A percentile compares a stretch with the other conserved stretches of the same genome.
These are phyloP conservation scores for Eucalyptus marginata DNA, from an alignment of 345 rosid genomes.

Conservation along the genomic window DNA sequence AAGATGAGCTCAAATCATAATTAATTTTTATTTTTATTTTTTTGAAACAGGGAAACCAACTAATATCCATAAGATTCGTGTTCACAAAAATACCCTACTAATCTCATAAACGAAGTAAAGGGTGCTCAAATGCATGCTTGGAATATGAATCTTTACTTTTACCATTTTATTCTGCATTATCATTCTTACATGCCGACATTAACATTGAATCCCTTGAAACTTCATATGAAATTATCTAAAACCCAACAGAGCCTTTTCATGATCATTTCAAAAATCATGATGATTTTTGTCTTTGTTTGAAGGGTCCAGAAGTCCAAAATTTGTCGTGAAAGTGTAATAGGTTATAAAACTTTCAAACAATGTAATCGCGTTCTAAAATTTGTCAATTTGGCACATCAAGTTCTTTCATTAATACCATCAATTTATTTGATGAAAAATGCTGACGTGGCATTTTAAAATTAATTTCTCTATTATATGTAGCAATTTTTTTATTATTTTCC, in stretches of 20 bases:
- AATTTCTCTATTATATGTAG: too few species aligned
- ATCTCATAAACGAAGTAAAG: neutral
- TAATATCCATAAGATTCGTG: neutral
- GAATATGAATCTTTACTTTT: neutral
- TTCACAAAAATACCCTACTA: neutral
- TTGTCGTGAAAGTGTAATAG: rapidly evolving
- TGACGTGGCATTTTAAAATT: too few species aligned
- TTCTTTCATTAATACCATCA: too few species aligned
- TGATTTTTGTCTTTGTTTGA: neutral
- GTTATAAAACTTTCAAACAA: too few species aligned
- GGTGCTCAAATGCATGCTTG: neutral
- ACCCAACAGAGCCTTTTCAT: neutral
- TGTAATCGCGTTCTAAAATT: too few species aligned
- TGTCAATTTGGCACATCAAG: too few species aligned
- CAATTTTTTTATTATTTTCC: too few species aligned
- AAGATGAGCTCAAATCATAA: neutral
- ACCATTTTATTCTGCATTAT: neutral
- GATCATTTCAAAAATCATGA: neutral
- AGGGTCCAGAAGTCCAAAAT: too few species aligned
- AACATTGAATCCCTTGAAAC: neutral
- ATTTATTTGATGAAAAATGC: too few species aligned
- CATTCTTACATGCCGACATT: neutral
- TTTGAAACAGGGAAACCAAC: neutral
- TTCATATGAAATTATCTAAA: neutral
- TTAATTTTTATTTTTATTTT: neutral